Base-by-base conservation (phyloP, 1,284 basidiomycete genomes). In the Ustilago sp. region DNA sequence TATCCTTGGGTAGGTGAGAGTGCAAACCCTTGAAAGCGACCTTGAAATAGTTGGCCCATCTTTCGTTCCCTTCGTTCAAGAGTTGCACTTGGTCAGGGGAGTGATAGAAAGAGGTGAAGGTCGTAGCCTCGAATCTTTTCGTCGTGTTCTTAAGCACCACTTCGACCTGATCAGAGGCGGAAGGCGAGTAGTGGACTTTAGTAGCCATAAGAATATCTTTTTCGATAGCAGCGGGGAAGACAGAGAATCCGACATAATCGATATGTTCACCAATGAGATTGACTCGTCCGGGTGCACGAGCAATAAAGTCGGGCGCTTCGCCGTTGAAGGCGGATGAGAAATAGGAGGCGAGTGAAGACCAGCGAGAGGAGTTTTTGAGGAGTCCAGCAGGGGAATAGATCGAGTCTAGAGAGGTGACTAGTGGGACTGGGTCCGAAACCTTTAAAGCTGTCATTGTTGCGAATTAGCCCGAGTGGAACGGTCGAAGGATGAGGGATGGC, bases 31-130 rank as follows among this genome's bases (percentile, higher is more conserved):
- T 83, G 38, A 82, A 76, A 0, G 83, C 84, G 3, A 84, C 84
- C 59, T 83, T 84, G 58, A 85, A 86, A 59, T 86, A 86, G 63
- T 86, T 86, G 19, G 83, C 81, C 84, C 84, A 86, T 13, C 83
- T 59, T 55, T 74, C 61, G 28, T 74, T 59, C 7, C 83, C 83
- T n/a, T 74, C 50, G 61, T 83, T 77, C 28, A 78, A 52, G 55
- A 85, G 55, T 48, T 74, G 15, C 5, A 84, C 80, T 5, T 13
- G 17, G 8, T 74, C 63, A 2, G 70, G 66, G 50, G 78, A 57
- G 15, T 67, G 39, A 17, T 79, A 62, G 23, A 63, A 57, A 8
- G 77, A 82, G n/a, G 48, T 3, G 47, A 86, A 85, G 15, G 28
- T 61, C 17, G 68, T 64, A 9, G 50, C 50, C 7, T 64, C 70